These are phyloP conservation scores for Lentinus tigrinus DNA, from an alignment of 768 basidiomycete genomes.

Conservation along the genomic window DNA sequence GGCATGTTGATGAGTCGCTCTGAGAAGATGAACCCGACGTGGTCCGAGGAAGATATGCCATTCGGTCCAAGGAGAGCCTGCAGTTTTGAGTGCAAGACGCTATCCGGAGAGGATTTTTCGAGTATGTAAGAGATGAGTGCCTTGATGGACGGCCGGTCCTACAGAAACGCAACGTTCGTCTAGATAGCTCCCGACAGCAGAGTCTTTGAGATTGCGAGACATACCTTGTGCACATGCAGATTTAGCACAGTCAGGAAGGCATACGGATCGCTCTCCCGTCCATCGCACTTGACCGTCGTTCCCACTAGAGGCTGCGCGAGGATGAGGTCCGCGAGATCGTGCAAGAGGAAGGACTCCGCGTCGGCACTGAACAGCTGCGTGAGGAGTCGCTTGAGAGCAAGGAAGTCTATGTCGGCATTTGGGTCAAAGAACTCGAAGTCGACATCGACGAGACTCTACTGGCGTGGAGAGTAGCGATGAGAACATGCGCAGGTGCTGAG, in stretches of 20 bases:
- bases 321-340: slow-evolving; percentile 79
- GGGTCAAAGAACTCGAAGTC: slow-evolving; percentile 95
- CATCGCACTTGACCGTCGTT: slow-evolving; percentile 91
- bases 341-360: slow-evolving; percentile 65
- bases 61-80: slow-evolving; percentile 45
- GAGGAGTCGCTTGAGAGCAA: slow-evolving; percentile 76
- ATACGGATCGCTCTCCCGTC: slow-evolving; percentile 85
- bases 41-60: slow-evolving; percentile 37
- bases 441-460: slow-evolving; percentile 73
- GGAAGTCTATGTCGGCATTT: slow-evolving; percentile 78
- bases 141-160: slow-evolving; percentile 74
- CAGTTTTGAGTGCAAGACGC: slow-evolving; percentile 52
- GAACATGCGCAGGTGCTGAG: not conserved
- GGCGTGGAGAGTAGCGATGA: slow-evolving; percentile 7
- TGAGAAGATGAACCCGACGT: slow-evolving; percentile 82
- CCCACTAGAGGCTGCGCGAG: slow-evolving; percentile 75
- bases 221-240: slow-evolving; percentile 64
- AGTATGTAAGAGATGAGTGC: slow-evolving; percentile 71
- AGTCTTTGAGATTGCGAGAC: not conserved
- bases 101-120: slow-evolving; percentile 50
- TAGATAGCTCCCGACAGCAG: not conserved
- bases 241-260: slow-evolving; percentile 85
- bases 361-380: slow-evolving; percentile 73
- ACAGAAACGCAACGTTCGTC: not conserved
- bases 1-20: slow-evolving; percentile 96